Conservation (phyloP, 495 filamentous ascomycete species). For the Lichenothelia convexa region DNA sequence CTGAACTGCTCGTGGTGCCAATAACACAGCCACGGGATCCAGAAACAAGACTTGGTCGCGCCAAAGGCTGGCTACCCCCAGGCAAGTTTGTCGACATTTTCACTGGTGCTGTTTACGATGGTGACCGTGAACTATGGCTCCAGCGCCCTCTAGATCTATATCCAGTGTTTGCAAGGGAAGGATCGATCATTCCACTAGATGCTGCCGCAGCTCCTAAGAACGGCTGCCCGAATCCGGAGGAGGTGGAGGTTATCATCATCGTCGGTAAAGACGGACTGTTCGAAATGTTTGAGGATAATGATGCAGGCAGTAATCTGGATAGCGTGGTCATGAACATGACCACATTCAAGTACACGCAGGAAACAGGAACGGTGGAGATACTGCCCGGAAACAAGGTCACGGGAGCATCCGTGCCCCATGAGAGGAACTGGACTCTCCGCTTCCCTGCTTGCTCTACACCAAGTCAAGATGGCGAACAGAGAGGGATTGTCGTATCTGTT, state of each 20-base stretch:
- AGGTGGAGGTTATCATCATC: slow-evolving; percentile 30
- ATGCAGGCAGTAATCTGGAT: too few species aligned
- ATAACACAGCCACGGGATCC: slow-evolving; percentile 28
- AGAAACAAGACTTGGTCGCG: slow-evolving; percentile 21
- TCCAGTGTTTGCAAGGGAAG: slow-evolving; percentile 34
- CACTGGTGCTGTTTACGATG: slow-evolving; percentile 32
- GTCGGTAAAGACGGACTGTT: slow-evolving; percentile 32
- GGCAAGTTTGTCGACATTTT: slow-evolving; percentile 33
- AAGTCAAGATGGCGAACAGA: too few species aligned
- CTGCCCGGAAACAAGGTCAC: too few species aligned
- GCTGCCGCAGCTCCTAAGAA: slow-evolving; percentile 18
- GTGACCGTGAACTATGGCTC: slow-evolving; percentile 27
- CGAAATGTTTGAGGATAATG: slow-evolving; percentile 24
- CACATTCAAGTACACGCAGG: too few species aligned
- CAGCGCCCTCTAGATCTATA: slow-evolving; percentile 25
- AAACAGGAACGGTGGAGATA: too few species aligned
- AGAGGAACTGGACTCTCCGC: too few species aligned
- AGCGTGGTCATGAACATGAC: too few species aligned
- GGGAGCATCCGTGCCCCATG: too few species aligned
- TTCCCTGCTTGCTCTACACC: too few species aligned
- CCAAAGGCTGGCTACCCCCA: slow-evolving; percentile 32
- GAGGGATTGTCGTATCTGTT: too few species aligned
- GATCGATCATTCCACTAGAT: slow-evolving; percentile 36
- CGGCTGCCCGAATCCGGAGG: slow-evolving; percentile 22
- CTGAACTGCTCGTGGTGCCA: slow-evolving; percentile 32